These are phyloP conservation scores for Serpula lacrymans DNA, from an alignment of 768 basidiomycete species.

Conservation along the genomic window DNA sequence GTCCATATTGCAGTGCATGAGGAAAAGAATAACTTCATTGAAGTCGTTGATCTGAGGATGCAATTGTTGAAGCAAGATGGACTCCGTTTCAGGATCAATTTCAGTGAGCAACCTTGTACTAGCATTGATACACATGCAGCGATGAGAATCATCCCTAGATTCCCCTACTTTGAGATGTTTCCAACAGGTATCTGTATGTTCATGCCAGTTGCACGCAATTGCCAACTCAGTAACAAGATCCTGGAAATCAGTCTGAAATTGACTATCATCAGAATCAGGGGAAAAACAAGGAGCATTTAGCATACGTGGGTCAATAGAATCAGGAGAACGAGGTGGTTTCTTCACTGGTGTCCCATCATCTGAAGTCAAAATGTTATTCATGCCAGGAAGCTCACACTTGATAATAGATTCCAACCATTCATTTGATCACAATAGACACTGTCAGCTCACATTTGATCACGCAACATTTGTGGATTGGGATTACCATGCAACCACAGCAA, in stretches of 20 bases:
- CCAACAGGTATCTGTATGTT: slow-evolving; percentile 8
- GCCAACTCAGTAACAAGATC: slow-evolving; percentile 6
- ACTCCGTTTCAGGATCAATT: slow-evolving; percentile 7
- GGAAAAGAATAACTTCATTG: slow-evolving; percentile 5
- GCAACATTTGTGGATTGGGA: not conserved
- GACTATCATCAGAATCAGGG: too few relatives aligned
- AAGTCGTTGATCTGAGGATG: slow-evolving; percentile 9
- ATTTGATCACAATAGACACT: not conserved
- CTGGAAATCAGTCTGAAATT: not conserved
- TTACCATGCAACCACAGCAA: slow-evolving; percentile 21
- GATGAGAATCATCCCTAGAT: not conserved
- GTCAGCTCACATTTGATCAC: not conserved
- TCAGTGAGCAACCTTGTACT: not conserved
- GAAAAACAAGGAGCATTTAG: too few relatives aligned
- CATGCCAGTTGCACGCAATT: slow-evolving; percentile 9
- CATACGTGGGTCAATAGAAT: not conserved
- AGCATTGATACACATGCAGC: slow-evolving; percentile 3
- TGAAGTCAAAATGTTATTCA: not conserved
- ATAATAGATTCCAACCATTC: slow-evolving; percentile 1
- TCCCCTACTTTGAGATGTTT: slow-evolving; percentile 9
- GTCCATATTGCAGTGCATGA: slow-evolving; percentile 22
- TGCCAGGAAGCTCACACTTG: slow-evolving; percentile 6
- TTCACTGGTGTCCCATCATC: not conserved
- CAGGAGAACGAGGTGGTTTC: not conserved
- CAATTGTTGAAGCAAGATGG: slow-evolving; percentile 5